These are phyloP conservation scores for Metschnikowia cerradonensis DNA, from an alignment of 805 yeast genomes.

Conservation along the genomic window DNA sequence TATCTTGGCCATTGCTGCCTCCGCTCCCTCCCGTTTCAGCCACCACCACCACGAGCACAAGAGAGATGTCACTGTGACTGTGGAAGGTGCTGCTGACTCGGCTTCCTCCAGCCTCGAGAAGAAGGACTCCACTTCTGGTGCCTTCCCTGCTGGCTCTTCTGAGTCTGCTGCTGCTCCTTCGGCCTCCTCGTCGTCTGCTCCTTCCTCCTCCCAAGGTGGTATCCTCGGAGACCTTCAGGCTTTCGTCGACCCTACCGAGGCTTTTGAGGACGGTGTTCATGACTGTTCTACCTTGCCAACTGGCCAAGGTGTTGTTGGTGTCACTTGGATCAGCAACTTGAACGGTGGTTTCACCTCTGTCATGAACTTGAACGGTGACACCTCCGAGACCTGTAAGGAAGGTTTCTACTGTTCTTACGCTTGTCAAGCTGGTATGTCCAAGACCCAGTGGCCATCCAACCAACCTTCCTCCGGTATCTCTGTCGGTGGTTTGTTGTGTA, in stretches of 20 bases:
- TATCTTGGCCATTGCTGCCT: conserved; percentile 15
- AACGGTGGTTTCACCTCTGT: conserved; percentile 43
- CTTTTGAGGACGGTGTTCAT: conserved; percentile 19
- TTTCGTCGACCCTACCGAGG: conserved; percentile 16
- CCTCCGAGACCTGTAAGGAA: conserved; percentile 48
- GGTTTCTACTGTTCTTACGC: conserved; percentile 76
- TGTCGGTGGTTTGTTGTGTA: conserved; percentile 68
- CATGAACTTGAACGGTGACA: conserved; percentile 47
- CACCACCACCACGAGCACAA: conserved; percentile 38
- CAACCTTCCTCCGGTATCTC: conserved; percentile 70
- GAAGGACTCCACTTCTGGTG: conserved; percentile 4
- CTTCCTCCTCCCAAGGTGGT: conserved; percentile 5
- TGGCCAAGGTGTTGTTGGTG: conserved; percentile 21
- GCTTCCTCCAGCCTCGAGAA: background rate
- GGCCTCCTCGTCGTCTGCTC: background rate
- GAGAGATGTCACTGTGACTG: conserved; percentile 38
- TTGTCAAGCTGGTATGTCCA: conserved; percentile 76
- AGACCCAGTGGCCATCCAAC: conserved; percentile 70
- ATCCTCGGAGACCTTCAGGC: conserved; percentile 17
- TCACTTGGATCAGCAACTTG: conserved; percentile 24
- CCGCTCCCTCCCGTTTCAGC: conserved; percentile 22
- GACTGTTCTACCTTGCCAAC: conserved; percentile 21
- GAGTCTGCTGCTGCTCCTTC: background rate
- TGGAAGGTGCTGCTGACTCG: conserved; percentile 26
- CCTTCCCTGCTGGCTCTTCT: too few species aligned